Conservation (phyloP, 2,329 filamentous ascomycete species). For the Xylaria arbuscula region DNA sequence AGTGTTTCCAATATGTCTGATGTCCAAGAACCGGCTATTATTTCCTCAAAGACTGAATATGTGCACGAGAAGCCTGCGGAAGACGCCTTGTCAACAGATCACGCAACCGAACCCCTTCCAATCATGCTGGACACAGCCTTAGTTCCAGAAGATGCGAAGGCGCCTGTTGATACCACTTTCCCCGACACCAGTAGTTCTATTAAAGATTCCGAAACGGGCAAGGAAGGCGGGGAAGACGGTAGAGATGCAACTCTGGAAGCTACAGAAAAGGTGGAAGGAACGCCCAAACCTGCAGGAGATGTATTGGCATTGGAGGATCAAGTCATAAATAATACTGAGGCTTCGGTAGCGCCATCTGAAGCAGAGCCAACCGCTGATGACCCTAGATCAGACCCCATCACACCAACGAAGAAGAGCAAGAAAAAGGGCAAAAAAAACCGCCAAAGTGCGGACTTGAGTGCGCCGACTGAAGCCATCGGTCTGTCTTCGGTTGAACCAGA, state of each 20-base stretch:
- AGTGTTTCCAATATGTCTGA: constrained; percentile 27
- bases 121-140: constrained; percentile 23
- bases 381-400: constrained; percentile 30
- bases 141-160: constrained; percentile 19
- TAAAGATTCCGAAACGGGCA: constrained; percentile 44
- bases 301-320: constrained; percentile 5
- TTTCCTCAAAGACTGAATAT: neutral
- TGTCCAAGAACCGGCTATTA: constrained; percentile 5
- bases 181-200: constrained; percentile 35
- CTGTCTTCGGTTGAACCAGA: constrained; percentile 22
- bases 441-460: constrained; percentile 28
- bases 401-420: constrained; percentile 41
- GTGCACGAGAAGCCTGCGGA: constrained; percentile 30
- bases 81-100: constrained; percentile 25
- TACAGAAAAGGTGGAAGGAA: constrained; percentile 1
- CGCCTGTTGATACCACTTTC: constrained; percentile 22
- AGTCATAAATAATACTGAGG: constrained; percentile 17
- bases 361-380: constrained; percentile 33
- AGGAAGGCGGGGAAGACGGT: constrained; percentile 38
- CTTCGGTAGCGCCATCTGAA: constrained; percentile 21
- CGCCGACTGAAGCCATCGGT: constrained; percentile 26
- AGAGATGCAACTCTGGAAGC: constrained; percentile 18
- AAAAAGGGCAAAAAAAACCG: constrained; percentile 39
- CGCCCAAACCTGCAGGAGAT: constrained; percentile 29
- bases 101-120: constrained; percentile 1